Percentiles rank a stretch among this genome's conserved stretches.
phyloP scores from a whole-genome alignment of 805 yeast genomes.

The Candida orba region DNA sequence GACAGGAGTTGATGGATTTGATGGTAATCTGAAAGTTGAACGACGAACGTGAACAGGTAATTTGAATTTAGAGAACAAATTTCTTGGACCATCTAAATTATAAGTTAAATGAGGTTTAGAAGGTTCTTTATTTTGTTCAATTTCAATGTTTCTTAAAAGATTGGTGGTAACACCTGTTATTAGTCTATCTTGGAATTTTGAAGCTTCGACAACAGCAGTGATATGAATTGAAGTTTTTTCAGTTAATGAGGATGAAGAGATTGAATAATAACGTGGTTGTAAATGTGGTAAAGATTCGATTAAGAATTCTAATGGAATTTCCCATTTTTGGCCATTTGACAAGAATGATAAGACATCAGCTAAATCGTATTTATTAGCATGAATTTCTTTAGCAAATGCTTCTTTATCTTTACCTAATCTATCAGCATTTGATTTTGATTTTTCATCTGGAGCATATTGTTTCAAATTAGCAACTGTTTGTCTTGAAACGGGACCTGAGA shows the following conservation, averaged over 20 bases:
- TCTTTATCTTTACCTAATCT: conserved; percentile 61
- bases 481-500: conserved; percentile 89
- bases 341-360: conserved; percentile 64
- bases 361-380: conserved; percentile 54
- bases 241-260: conserved; percentile 78
- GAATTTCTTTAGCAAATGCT: conserved; percentile 58
- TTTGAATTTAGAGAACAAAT: conserved; percentile 36
- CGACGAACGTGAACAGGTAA: conserved; percentile 91
- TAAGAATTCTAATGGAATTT: conserved; percentile 77
- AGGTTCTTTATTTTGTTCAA: conserved; percentile 43
- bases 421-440: conserved; percentile 32
- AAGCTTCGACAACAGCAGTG: conserved; percentile 84
- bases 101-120: conserved; percentile 47
- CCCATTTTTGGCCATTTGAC: conserved; percentile 67
- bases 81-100: conserved; percentile 81
- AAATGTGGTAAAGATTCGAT: conserved; percentile 75
- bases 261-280: conserved; percentile 94
- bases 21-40: conserved; percentile 89
- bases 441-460: conserved; percentile 72
- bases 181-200: conserved; percentile 21
- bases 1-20: conserved; percentile 74
- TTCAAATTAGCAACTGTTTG: conserved; percentile 68
- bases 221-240: conserved; percentile 72
- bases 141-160: conserved; percentile 65
- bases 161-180: conserved; percentile 83